Evolutionary conservation across 192 early-diverging fungal species (phyloP).

Genomic region (Umbelopsis sp.): DNA sequence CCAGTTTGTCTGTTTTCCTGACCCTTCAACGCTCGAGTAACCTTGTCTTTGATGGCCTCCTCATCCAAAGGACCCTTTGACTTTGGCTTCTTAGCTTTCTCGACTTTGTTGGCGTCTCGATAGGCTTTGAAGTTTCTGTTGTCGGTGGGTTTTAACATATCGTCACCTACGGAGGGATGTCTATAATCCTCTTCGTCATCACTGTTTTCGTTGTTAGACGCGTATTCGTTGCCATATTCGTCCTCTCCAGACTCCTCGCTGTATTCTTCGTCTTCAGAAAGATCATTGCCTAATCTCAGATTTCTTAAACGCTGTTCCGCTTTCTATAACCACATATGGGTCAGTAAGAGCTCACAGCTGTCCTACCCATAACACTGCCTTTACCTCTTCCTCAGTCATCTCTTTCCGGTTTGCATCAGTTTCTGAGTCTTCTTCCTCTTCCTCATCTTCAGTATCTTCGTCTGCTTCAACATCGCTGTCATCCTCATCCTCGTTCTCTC

Average conservation of each 20-base stretch:
- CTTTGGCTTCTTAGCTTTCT: constrained; percentile 28
- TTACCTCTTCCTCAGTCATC: constrained; percentile 33
- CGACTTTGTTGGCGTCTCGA: constrained; percentile 42
- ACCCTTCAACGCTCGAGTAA: constrained; percentile 43
- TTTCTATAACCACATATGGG: neutral
- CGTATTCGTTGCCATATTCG: neutral
- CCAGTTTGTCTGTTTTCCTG: constrained; percentile 33
- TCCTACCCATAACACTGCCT: neutral
- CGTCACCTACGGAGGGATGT: constrained; percentile 1
- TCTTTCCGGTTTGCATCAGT: constrained; percentile 8
- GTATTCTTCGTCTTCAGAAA: constrained; percentile 7
- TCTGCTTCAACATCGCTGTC: constrained; percentile 39
- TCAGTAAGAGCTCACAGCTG: neutral
- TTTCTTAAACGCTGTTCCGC: constrained; percentile 23
- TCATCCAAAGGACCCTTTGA: constrained; percentile 37
- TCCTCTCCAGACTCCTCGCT: constrained; percentile 23
- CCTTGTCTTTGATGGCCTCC: constrained; percentile 55
- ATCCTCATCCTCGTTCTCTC: constrained; percentile 30
- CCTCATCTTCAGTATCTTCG: constrained; percentile 34
- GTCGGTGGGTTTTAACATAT: constrained; percentile 34
- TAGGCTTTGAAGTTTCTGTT: constrained; percentile 58
- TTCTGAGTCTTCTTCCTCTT: constrained; percentile 18
- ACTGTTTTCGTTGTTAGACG: constrained; percentile 25
- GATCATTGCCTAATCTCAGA: constrained; percentile 33
- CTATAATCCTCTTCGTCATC: neutral